phyloP scores from a whole-genome alignment of 805 yeast species.

The Candida sanyiensis region DNA sequence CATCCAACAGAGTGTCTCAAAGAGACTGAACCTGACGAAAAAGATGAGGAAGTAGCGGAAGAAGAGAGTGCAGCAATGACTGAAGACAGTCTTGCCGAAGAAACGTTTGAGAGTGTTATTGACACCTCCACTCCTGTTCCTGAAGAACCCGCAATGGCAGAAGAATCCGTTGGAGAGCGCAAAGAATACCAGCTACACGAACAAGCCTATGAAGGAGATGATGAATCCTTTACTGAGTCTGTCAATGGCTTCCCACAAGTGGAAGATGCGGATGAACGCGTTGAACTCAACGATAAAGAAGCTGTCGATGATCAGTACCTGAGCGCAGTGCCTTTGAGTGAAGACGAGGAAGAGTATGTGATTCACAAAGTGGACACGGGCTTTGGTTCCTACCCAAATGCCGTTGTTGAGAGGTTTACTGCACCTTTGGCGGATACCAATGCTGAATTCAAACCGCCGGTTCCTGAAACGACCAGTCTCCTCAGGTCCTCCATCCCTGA shows the following conservation, averaged over 20 bases:
- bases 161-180: neutral
- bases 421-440: no score
- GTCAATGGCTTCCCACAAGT: conserved; percentile 2
- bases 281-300: no score
- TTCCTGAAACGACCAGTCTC: no score
- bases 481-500: neutral
- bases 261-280: neutral
- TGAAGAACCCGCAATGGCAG: neutral
- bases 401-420: neutral
- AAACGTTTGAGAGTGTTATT: neutral
- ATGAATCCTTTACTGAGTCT: conserved; percentile 1
- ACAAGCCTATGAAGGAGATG: conserved; percentile 7
- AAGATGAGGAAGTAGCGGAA: neutral
- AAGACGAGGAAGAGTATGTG: conserved; percentile 9
- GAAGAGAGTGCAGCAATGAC: no score
- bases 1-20: no score
- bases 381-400: neutral
- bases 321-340: conserved; percentile 10
- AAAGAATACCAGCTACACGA: conserved; percentile 7
- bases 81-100: no score
- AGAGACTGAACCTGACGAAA: neutral
- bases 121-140: neutral
- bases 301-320: conserved; percentile 6
- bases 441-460: no score
- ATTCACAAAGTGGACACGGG: conserved; percentile 5